phyloP scores from a whole-genome alignment of 2,329 filamentous ascomycete species.

The Juglanconis oblonga region DNA sequence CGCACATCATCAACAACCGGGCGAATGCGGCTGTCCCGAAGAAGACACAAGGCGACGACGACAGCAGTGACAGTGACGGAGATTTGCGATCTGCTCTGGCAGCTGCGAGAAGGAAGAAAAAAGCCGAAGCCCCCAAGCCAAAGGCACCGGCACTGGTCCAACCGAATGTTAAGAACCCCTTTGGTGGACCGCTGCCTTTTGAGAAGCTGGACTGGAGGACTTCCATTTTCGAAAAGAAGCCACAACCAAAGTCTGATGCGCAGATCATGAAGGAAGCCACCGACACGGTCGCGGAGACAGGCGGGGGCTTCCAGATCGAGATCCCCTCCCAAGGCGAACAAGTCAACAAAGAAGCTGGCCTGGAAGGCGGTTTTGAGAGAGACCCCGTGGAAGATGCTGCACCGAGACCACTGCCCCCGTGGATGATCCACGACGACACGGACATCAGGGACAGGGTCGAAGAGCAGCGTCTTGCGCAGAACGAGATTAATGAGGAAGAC shows the following conservation, averaged over 20 bases:
- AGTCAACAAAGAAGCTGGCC: slow-evolving; percentile 36
- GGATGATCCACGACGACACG: slow-evolving; percentile 62
- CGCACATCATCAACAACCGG: slow-evolving; percentile 71
- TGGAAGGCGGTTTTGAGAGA: slow-evolving; percentile 65
- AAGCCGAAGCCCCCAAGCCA: slow-evolving; percentile 30
- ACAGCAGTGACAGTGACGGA: slow-evolving; percentile 70
- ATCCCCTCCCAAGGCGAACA: slow-evolving; percentile 18
- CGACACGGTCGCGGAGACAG: slow-evolving; percentile 23
- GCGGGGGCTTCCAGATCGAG: slow-evolving; percentile 35
- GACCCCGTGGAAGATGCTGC: slow-evolving; percentile 39
- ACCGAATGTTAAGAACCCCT: slow-evolving; percentile 58
- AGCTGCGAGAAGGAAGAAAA: slow-evolving; percentile 63
- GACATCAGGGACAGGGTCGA: slow-evolving; percentile 65
- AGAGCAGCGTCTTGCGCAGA: slow-evolving; percentile 54
- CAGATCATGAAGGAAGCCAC: slow-evolving; percentile 19
- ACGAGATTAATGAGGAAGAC: slow-evolving; percentile 63
- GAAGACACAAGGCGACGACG: slow-evolving; percentile 45
- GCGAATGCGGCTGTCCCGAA: slow-evolving; percentile 59
- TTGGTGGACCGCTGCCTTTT: slow-evolving; percentile 84
- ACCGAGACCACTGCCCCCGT: slow-evolving; percentile 68
- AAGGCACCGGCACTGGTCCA: slow-evolving; percentile 32
- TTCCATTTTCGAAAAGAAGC: slow-evolving; percentile 50
- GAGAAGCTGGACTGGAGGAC: slow-evolving; percentile 76
- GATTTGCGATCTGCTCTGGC: slow-evolving; percentile 75
- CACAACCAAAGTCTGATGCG: slow-evolving; percentile 18